Conservation (phyloP, 2,329 filamentous ascomycete species). For the Akanthomyces uredinophilus region DNA sequence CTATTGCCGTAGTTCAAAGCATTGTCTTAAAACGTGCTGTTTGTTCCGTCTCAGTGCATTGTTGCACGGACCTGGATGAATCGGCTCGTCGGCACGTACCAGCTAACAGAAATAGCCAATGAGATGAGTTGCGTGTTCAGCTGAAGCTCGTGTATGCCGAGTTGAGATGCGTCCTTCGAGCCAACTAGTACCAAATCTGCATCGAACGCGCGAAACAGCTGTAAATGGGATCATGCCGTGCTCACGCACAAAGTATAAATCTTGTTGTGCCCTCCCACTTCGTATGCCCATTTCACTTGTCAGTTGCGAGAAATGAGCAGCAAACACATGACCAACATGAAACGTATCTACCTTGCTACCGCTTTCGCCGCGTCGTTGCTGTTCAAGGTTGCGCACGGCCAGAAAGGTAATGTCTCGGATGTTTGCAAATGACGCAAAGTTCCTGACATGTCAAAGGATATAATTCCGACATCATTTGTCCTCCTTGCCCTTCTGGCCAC, state of each 20-base stretch:
- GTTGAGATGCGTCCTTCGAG: neutral
- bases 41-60: neutral
- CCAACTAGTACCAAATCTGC: neutral
- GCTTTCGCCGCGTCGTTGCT: neutral
- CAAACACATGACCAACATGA: neutral
- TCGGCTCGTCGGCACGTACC: neutral
- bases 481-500: neutral
- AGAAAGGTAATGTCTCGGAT: neutral
- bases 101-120: neutral
- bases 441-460: neutral
- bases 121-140: neutral
- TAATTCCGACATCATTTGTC: neutral
- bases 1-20: neutral
- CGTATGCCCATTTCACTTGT: no score
- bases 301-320: neutral
- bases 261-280: no score
- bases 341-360: neutral
- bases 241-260: neutral
- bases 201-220: neutral
- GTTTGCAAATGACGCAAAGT: neutral
- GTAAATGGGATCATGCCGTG: neutral
- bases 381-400: neutral
- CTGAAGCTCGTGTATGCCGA: slow-evolving; percentile 7
- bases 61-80: neutral
- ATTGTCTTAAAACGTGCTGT: no score